Base-by-base conservation (phyloP, 352 stramenopile species). In the Globisporangium viniferum region DNA sequence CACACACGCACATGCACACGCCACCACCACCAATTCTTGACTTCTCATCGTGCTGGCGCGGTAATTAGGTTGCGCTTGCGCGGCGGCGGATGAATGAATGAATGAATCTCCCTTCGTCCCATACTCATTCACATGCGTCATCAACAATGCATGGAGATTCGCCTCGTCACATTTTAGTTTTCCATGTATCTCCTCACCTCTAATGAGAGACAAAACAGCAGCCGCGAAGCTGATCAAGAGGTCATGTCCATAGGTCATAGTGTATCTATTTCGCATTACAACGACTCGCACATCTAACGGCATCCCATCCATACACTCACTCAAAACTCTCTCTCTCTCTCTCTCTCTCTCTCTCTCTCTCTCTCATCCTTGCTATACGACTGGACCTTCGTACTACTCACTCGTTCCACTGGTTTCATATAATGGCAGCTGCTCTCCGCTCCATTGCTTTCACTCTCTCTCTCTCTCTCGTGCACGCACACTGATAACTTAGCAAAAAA, bases 401-500 rank as follows among this genome's bases (percentile, higher is more conserved):
- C 18, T 51, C 44, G 4, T 9, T 22, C 39, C 39, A 48, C 12
- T 51, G 44, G 18, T 51, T 51, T 51, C 44, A 51, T 51, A 51
- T 51, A 51, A 51, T 51, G 44, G 44, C 44, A 51, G 44, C 44
- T 51, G 44, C 44, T 51, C 44, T 51, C 44, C 44, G 44, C 44
- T 51, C 44, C 44, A 51, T 51, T 51, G 44, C 8, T 24, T 51
- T 18, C 36, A 15, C 36, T 39, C 35, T 39, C 35, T 39, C 7
- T 10, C 0, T 22, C 24, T 64, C 51, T 41, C n/a, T 59, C 20
- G 39, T 60, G 27, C 22, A 61, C 41, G 24, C 22, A n/a, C 36
- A 33, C 31, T 61, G 20, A 48, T 61, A 61, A 61, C 56, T 61
- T 61, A 61, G 48, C 48, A 20, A 48, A 48, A 48, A 48, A 49